Evolutionary conservation across 2,329 filamentous ascomycete genomes (phyloP), one percentile per base, ranked within the genome.

Genomic region (Penicillium thymicola): DNA sequence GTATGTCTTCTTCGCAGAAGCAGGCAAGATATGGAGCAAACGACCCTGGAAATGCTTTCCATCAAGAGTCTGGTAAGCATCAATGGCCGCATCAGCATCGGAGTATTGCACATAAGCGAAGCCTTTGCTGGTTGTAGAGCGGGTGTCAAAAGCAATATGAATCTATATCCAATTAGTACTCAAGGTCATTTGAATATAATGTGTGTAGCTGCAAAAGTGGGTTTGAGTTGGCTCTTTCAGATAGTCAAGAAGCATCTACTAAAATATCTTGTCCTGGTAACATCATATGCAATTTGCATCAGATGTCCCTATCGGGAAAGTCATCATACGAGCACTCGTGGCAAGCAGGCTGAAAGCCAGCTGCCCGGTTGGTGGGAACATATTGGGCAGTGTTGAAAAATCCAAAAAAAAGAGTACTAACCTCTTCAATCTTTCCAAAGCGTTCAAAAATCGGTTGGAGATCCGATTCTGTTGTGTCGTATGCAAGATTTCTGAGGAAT

Each of bases 291-390:
- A 79, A 65, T 60, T 76, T 81, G 89, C 89, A 93, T 97, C 89
- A 92, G 93, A 86, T 97, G 94, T 97, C 94, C 94, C 94, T 97
- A 97, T 97, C 94, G 86, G 89, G 89, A 85, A 85, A 80, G 90
- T 97, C 93, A 97, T 97, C 94, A 93, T 84, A 76, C 78, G 80
- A 81, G 71, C 69, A 65, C 62, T 57, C 60, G 55, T 34, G 38
- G 59, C 54, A 51, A 54, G 44, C 50, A 55, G 57, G 43, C 41
- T 36, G 40, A 41, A 62, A 69, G 65, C 57, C 57, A 52, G 48
- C 41, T 51, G 50, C 47, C 38, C 48, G 36, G 28, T 25, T 25
- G 52, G 50, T 16, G 40, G 50, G 41, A 37, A 51, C 16, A 11
- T 18, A 16, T 16, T 45, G 32, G 30, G 44, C 43, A 27, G 47